Base-by-base conservation (phyloP, 1,139 yeast species). In the Pichia sp. region DNA sequence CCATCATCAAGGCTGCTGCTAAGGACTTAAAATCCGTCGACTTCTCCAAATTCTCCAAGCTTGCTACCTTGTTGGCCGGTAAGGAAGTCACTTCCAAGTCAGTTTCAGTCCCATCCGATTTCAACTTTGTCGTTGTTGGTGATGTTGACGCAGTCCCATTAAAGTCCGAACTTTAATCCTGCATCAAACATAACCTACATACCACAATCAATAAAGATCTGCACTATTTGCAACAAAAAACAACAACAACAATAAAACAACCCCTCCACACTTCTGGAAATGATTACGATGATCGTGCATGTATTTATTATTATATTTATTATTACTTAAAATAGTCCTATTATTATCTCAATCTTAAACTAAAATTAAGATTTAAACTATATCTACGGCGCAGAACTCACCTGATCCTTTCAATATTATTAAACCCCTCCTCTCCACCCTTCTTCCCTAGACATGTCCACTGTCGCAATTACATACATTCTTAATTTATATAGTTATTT, bases 61-160 rank as follows among this genome's bases (percentile, higher is more conserved):
- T 57, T 51, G 61, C 61, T 38, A 66, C 67, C 19, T 76, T 78
- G 60, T 69, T 73, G 62, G 75, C 79, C 70, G 67, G 75, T 60
- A 75, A 78, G 59, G 78, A 79, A 58, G 74, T 77, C 63, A 72
- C 75, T 59, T 72, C 79, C 51, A 75, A 79, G 67, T 78, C 84
- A 66, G 70, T 84, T 63, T 80, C 81, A 34, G 59, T 61, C 48
- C 60, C 67, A 62, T 23, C 53, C 23, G 83, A 83, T 67, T 84
- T 85, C 77, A 90, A 87, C 77, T 86, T 87, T 69, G 95, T 87
- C 62, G 97, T 95, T 62, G 85, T 90, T 62, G 99, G 99, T 75
- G 86, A 90, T 73, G 84, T 87, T 61, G 85, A 85, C 71, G 84
- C 82, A 64, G 83, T 93, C 74, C 98, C 99, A 69, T 88, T 79